These are phyloP conservation scores for Fraxinus angustifolia DNA, from an alignment of 305 asterid species.

Conservation along the genomic window DNA sequence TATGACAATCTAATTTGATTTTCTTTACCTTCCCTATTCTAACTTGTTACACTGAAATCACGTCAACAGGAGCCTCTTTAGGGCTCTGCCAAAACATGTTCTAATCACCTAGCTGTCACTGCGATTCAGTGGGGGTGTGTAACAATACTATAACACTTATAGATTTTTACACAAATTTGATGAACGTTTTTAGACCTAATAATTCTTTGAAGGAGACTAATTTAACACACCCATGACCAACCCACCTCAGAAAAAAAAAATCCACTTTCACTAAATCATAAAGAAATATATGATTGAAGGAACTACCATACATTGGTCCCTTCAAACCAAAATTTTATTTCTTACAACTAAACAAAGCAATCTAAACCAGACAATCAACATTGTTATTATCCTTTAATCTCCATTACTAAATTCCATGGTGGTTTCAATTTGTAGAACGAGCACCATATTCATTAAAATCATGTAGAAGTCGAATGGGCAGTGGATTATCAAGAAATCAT, in stretches of 20 bases:
- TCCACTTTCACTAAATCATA: not conserved
- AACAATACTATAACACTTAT: not conserved
- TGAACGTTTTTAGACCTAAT: not conserved
- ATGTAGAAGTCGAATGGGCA: not conserved
- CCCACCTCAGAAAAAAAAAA: not conserved
- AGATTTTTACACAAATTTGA: not conserved
- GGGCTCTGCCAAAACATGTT: not conserved
- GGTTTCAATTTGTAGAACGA: not conserved
- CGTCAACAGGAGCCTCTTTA: not conserved
- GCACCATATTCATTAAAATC: slow-evolving; percentile 1
- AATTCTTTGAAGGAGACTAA: not conserved
- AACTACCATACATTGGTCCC: not conserved
- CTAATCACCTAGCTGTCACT: not conserved
- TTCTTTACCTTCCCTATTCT: not conserved
- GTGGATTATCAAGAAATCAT: not conserved
- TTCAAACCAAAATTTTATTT: not conserved
- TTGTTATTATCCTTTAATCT: not conserved
- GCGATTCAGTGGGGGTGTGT: not conserved
- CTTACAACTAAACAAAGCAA: not conserved
- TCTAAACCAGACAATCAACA: not conserved
- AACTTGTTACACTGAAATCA: not conserved
- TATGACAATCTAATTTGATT: not conserved
- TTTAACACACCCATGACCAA: not conserved
- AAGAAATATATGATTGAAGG: not conserved
- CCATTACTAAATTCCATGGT: not conserved